These are phyloP conservation scores for Vanrija humicola DNA, from an alignment of 1,284 basidiomycete species.

Conservation along the genomic window DNA sequence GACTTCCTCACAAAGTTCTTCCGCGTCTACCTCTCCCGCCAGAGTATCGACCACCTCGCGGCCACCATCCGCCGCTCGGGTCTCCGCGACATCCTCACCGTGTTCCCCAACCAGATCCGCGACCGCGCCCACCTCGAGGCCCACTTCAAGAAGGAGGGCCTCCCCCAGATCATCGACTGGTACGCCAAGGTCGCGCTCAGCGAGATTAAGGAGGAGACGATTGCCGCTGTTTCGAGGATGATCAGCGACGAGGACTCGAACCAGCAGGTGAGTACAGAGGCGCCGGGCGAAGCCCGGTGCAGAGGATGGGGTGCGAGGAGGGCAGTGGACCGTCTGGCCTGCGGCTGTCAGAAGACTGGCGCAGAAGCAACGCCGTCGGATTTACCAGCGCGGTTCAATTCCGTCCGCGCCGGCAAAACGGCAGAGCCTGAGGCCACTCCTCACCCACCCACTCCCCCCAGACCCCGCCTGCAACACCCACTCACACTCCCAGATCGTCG, in stretches of 20 bases:
- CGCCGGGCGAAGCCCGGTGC: not conserved
- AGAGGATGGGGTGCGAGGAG: no score
- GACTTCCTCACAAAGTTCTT: constrained; percentile 74
- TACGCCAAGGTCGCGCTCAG: constrained; percentile 81
- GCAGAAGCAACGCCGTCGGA: no score
- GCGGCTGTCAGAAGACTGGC: no score
- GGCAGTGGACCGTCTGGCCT: no score
- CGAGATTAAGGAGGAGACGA: constrained; percentile 64
- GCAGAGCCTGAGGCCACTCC: no score
- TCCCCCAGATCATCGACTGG: constrained; percentile 81
- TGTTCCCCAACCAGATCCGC: constrained; percentile 81
- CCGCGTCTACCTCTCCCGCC: constrained; percentile 60
- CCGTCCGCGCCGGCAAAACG: no score
- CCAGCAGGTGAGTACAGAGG: constrained; percentile 56
- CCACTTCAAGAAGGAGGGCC: constrained; percentile 74
- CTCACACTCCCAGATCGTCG: constrained; percentile 60
- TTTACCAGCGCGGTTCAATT: no score
- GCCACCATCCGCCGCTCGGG: constrained; percentile 71
- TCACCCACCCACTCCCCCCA: no score
- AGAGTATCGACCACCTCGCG: constrained; percentile 81
- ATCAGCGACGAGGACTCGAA: constrained; percentile 57
- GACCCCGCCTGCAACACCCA: not conserved
- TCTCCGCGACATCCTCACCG: constrained; percentile 76
- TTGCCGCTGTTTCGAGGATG: constrained; percentile 60
- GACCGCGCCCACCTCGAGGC: constrained; percentile 69